Base-by-base conservation (phyloP, 1,284 basidiomycete genomes). In the Entoloma clypeatum region DNA sequence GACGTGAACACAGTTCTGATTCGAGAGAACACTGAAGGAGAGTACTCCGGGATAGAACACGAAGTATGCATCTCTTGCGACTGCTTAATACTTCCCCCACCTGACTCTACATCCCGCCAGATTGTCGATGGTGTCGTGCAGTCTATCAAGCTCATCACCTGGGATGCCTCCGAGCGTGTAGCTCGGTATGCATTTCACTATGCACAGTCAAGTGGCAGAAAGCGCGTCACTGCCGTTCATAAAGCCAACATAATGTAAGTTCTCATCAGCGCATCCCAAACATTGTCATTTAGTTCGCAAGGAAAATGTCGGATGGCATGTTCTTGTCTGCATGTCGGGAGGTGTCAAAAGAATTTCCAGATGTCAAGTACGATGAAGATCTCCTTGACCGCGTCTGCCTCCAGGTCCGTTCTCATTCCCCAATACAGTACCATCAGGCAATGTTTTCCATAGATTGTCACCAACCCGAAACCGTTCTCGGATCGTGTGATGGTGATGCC, bases 401-500 rank as follows among this genome's bases (percentile, higher is more conserved):
- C 42, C 84, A 92, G 72, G 87, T 87, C 50, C 35, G 69, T 43
- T 31, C 4, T 32, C 27, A 10, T 40, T 4, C 24, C 14, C 19
- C 34, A 18, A 16, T 17, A 7, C 11, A 10, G 26, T 16, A 10
- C 5, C 44, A 48, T 22, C 43, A 37, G 27, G 27, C 26, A 41
- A 21, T 35, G 16, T n/a, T 24, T 13, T 27, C n/a, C 31, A 21
- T 44, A 91, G 81, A 77, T 95, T 54, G 88, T 90, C 23, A 89
- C 92, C 66, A 93, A 99, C 70, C 96, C 96, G 24, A 75, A 70
- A 52, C 96, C 96, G 7, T 99, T 86, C 71, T 77, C 90, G 34
- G 94, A 98, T 72, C 87, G 92, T 47, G 96, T 99, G 56, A 99
- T 99, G 95, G 96, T 99, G 55, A 99, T 99, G 95, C 96, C 96